A percentile compares a stretch with the other conserved stretches of the same genome.
Conservation (phyloP, 129 eudicot species). For the Helianthus tuberosus region DNA sequence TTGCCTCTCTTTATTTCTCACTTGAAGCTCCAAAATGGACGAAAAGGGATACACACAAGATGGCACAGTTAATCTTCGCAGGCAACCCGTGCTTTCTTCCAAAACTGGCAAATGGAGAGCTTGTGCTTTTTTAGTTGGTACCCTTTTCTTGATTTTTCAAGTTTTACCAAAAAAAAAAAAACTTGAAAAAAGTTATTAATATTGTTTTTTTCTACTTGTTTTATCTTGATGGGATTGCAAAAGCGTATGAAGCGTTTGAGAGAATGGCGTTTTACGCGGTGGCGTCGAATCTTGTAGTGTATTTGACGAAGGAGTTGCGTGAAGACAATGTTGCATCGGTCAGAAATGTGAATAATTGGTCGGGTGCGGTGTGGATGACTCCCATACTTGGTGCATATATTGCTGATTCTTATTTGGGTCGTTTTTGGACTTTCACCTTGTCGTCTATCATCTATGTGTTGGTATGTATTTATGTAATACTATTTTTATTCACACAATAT, state of each 20-base stretch:
- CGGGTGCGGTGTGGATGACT: constrained; percentile 90
- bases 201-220: constrained; percentile 3
- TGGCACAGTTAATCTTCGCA: constrained; percentile 89
- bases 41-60: constrained; percentile 76
- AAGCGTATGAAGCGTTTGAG: constrained; percentile 94
- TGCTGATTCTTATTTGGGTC: constrained; percentile 90
- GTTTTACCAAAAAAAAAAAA: background rate
- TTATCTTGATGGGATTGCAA: constrained; percentile 8
- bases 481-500: background rate
- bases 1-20: constrained; percentile 17
- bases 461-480: constrained; percentile 36
- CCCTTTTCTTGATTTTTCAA: constrained; percentile 27
- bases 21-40: constrained; percentile 41
- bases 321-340: constrained; percentile 92
- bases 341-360: constrained; percentile 87
- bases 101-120: constrained; percentile 98
- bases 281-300: constrained; percentile 92
- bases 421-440: constrained; percentile 93
- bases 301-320: constrained; percentile 80
- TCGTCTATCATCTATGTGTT: constrained; percentile 75
- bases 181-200: background rate
- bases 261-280: constrained; percentile 96
- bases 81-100: constrained; percentile 68
- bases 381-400: constrained; percentile 88
- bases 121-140: constrained; percentile 86